Evolutionary conservation across 1,139 yeast genomes (phyloP), one percentile per base, ranked within the genome.

Genomic region (Yamadazyma buinensis): DNA sequence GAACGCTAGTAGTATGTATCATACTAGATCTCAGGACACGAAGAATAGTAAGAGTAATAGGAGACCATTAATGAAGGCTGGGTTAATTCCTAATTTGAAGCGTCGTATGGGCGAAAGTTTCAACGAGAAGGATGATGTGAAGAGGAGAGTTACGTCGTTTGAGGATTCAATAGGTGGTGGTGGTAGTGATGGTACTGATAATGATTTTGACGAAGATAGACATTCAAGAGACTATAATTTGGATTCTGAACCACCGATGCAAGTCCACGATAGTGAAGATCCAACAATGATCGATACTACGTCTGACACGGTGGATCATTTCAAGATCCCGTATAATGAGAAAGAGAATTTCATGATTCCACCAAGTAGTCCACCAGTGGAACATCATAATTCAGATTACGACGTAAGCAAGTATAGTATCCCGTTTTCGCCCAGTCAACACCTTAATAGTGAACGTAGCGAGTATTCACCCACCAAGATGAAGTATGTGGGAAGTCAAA

Each of bases 61-160:
- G 34, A 25, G 51, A 52, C 67, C 67, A 3, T 34, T 41, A 6
- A 39, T 61, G 24, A 37, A 36, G 25, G 26, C 32, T 7, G 33
- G 27, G 2, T 39, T 49, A 22, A 54, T 56, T 1, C 74, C 74
- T 6, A 55, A 59, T 13, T 55, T 69, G 43, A 69, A 69, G 38
- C 54, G 75, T 36, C 63, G 66, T 36, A 61, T 64, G 68, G 74
- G 74, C 0, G 72, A 57, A 23, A 64, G 72, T 48, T 69, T 69
- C 44, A 67, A 67, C 34, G 74, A 69, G 35, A 66, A 66, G 34
- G 73, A 67, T 44, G 66, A 69, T 37, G 44, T 66, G 18, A 69
- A 69, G 37, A 52, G 72, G 40, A 48, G 65, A 29, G 71, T 56
- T 11, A 41, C 49, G 23, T 55, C 43, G 1, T 22, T 25, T n/a